Conservation (phyloP, 305 asterid genomes). For the Fraxinus greggii region DNA sequence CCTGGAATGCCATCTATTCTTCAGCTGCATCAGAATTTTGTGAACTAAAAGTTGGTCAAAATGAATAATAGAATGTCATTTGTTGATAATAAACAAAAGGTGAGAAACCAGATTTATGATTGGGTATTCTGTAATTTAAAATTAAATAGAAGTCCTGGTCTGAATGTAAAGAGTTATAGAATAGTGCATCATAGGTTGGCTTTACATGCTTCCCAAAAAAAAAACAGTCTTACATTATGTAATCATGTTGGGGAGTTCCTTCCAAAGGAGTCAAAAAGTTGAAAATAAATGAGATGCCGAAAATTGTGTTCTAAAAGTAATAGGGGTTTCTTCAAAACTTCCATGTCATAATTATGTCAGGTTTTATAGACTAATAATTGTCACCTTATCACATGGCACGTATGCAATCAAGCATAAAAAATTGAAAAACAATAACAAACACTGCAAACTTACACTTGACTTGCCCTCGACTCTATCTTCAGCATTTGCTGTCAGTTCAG, state of each 20-base stretch:
- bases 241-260: neutral
- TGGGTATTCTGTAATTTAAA: neutral
- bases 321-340: neutral
- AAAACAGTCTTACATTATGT: neutral
- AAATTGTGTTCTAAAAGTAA: neutral
- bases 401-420: neutral
- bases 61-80: neutral
- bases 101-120: neutral
- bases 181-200: neutral
- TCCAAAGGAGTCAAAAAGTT: neutral
- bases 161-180: neutral
- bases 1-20: neutral
- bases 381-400: neutral
- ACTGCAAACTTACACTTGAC: constrained; percentile 32
- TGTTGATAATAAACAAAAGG: neutral
- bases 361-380: neutral
- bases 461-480: constrained; percentile 18
- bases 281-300: neutral
- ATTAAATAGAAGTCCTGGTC: neutral
- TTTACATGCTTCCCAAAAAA: neutral
- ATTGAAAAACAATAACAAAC: neutral
- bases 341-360: neutral
- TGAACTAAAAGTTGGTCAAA: neutral
- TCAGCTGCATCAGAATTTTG: neutral
- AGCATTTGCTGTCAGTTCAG: constrained; percentile 22